These are phyloP conservation scores for Boehmeria nivea DNA, from an alignment of 306 rosid genomes.

Conservation along the genomic window DNA sequence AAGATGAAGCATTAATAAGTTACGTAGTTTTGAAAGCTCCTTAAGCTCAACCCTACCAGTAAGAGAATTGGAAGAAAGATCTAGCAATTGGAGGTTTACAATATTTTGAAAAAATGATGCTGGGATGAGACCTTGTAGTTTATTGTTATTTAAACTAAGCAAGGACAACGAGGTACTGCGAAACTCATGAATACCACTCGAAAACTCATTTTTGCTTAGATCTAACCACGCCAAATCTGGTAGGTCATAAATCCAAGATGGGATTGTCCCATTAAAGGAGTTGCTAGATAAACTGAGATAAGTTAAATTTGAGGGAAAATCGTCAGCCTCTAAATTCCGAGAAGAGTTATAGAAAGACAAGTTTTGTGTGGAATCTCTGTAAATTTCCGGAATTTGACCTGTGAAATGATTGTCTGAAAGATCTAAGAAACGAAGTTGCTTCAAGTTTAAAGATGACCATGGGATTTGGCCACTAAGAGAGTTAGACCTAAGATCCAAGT, in stretches of 20 bases:
- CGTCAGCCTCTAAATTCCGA: background rate
- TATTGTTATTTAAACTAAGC: background rate
- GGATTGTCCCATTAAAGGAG: background rate
- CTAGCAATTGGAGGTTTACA: fast-evolving
- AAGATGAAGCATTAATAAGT: background rate
- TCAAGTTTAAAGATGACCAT: background rate
- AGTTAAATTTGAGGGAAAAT: background rate
- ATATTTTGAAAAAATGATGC: background rate
- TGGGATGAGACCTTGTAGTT: background rate
- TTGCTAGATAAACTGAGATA: fast-evolving
- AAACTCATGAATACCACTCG: background rate
- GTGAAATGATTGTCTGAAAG: background rate
- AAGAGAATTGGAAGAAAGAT: background rate
- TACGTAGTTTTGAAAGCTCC: background rate
- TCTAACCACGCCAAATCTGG: background rate
- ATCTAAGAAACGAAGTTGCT: background rate
- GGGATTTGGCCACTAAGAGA: constrained; percentile 5
- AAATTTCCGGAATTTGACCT: background rate
- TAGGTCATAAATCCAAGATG: background rate
- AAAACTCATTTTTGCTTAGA: background rate
- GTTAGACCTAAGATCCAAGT: background rate
- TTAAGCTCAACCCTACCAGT: background rate
- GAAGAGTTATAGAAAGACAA: background rate
- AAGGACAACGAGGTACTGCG: background rate
- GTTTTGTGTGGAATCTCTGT: no score